Evolutionary conservation across 202 grass and related monocot species (phyloP), one percentile per base, ranked within the genome.

Genomic region (Setaria italica): DNA sequence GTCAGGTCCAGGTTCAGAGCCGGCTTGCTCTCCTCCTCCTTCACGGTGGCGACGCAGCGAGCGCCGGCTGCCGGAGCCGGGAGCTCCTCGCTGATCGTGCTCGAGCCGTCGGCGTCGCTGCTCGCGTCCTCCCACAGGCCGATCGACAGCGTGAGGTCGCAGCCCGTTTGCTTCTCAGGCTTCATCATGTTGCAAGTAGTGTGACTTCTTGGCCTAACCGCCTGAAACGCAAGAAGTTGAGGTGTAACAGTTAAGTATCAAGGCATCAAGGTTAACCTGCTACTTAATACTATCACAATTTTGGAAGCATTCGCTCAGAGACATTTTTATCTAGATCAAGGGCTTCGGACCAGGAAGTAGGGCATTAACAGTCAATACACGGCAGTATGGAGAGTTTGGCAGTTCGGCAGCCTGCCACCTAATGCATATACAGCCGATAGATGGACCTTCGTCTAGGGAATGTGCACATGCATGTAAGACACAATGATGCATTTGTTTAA

Each of bases 1-100:
- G 80, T 85, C 21, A 95, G 77, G 57, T 93, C 84, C 19, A 95
- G 72, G 77, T 93, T 95, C 74, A 95, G 70, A 51, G 60, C 20
- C 49, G 50, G 69, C 49, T 15, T 21, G 57, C 74, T 79, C 48
- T 58, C 74, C 45, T 85, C 62, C 48, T 41, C 56, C 37, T 55
- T 49, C 47, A 32, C 56, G 0, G 29, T 2, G 7, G 25, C 34
- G 65, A 11, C 53, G 11, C n/a, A 10, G 50, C 43, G 75, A 57
- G 11, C 53, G 4, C 45, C 42, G 20, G 69, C 53, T 54, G 42
- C 53, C 6, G 53, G 66, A 20, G 86, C 42, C 12, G 84, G 58
- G 34, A 67, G 33, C 78, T 85, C 86, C 82, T 91, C 89, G 6
- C 82, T 91, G 77, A 84, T 91, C 9, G 72, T 86, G 82, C 90